Evolutionary conservation across 192 early-diverging fungal species (phyloP).

Genomic region (Backusella morwellensis): DNA sequence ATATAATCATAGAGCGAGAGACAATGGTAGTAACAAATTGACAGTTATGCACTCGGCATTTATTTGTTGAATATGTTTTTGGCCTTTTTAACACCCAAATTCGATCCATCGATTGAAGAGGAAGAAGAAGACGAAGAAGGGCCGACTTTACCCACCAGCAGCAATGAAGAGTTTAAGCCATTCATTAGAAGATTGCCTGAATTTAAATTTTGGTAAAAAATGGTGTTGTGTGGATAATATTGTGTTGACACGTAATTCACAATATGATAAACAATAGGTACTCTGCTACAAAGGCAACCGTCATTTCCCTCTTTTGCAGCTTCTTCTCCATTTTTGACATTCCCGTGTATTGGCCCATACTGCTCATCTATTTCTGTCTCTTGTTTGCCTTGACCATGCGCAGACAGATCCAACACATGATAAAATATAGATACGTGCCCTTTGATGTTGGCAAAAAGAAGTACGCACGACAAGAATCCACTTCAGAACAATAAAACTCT

Average conservation of each 20-base stretch:
- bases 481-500: neutral
- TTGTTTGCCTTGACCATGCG: constrained; percentile 95
- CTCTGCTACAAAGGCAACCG: constrained; percentile 75
- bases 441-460: constrained; percentile 78
- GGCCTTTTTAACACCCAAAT: constrained; percentile 95
- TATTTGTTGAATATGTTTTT: constrained; percentile 95
- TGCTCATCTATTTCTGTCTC: constrained; percentile 93
- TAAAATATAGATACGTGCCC: constrained; percentile 89
- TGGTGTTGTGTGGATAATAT: too few relatives aligned
- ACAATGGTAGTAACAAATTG: neutral
- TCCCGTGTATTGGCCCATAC: constrained; percentile 99
- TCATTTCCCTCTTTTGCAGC: constrained; percentile 84
- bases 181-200: constrained; percentile 96
- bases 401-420: constrained; percentile 97
- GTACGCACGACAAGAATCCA: constrained; percentile 35
- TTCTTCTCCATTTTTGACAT: constrained; percentile 87
- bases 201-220: constrained; percentile 94
- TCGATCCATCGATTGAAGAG: constrained; percentile 83
- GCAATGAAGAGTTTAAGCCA: constrained; percentile 95
- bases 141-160: constrained; percentile 73
- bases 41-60: constrained; percentile 59
- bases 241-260: neutral
- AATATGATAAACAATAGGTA: constrained; percentile 50
- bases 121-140: constrained; percentile 67
- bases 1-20: neutral